A percentile compares a stretch with the other conserved stretches of the same genome.
phyloP scores from a whole-genome alignment of 257 asterid species.

The Ajuga chamaepitys region DNA sequence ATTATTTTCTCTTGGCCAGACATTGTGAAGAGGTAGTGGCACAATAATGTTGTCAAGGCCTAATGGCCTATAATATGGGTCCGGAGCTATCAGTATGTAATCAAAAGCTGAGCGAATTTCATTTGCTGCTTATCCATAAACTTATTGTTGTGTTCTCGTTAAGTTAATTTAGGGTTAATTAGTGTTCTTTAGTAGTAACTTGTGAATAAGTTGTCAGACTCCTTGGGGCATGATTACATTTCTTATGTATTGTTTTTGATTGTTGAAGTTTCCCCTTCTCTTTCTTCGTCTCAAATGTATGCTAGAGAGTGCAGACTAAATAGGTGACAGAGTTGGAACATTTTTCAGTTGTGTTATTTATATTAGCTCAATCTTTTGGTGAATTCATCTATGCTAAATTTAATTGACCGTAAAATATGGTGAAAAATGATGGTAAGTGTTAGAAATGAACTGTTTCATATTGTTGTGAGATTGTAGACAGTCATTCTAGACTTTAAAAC shows the following conservation, averaged over 20 bases:
- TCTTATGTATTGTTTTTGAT: not conserved
- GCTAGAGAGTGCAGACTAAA: not conserved
- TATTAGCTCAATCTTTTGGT: not conserved
- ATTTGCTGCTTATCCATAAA: not conserved
- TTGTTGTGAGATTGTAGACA: not conserved
- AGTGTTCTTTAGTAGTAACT: not conserved
- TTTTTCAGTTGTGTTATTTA: not conserved
- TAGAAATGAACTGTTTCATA: not conserved
- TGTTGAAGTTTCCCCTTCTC: not conserved
- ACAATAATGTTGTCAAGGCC: no score
- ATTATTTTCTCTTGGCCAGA: constrained; percentile 2
- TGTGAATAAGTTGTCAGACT: not conserved
- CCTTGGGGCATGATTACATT: not conserved
- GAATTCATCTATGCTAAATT: not conserved
- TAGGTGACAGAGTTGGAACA: not conserved
- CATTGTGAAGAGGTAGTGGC: not conserved
- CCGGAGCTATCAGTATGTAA: not conserved
- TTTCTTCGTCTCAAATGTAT: not conserved
- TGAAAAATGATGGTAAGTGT: not conserved
- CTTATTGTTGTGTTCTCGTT: no score
- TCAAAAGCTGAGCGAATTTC: not conserved
- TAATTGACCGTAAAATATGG: not conserved
- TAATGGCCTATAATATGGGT: not conserved
- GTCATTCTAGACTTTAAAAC: not conserved
- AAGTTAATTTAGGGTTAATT: no score